Evolutionary conservation across 164 flowering plant genomes (phyloP).

Genomic region (Aristolochia fimbriata): DNA sequence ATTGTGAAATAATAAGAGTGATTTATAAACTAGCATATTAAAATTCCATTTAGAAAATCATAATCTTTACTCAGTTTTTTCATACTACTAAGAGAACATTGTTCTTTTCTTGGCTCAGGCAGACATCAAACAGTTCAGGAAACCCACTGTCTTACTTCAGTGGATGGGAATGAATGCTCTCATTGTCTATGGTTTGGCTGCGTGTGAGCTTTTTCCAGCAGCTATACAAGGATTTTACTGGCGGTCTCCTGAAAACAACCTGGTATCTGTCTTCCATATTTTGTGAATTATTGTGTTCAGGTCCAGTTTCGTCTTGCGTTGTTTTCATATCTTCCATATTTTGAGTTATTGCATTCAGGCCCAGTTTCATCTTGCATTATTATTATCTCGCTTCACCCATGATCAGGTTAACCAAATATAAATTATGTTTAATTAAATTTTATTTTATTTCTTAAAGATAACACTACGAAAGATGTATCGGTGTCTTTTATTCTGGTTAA

Average conservation of each 20-base stretch:
- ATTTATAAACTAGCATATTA: too few species aligned
- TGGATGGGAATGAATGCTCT: slow-evolving; percentile 93
- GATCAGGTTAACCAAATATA: too few species aligned
- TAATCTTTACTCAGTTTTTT: too few species aligned
- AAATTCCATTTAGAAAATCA: too few species aligned
- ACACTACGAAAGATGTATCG: too few species aligned
- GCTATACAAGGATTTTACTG: slow-evolving; percentile 71
- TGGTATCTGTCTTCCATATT: slow-evolving; percentile 27
- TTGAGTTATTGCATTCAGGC: background rate
- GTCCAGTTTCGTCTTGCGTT: background rate
- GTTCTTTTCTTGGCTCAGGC: slow-evolving; percentile 34
- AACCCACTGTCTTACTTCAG: slow-evolving; percentile 36
- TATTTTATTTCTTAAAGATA: too few species aligned
- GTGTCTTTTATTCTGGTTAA: too few species aligned
- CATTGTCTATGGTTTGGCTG: slow-evolving; percentile 57
- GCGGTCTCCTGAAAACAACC: slow-evolving; percentile 64
- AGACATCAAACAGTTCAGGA: slow-evolving; percentile 36
- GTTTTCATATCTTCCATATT: slow-evolving; percentile 1
- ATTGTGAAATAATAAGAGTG: too few species aligned
- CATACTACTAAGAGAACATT: background rate
- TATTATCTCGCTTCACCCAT: background rate
- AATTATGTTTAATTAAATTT: too few species aligned
- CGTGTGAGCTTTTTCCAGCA: slow-evolving; percentile 61
- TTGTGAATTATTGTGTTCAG: background rate
- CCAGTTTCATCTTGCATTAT: too few species aligned